Base-by-base conservation (phyloP, 1,284 basidiomycete species). In the Tylopilus orsonianus region DNA sequence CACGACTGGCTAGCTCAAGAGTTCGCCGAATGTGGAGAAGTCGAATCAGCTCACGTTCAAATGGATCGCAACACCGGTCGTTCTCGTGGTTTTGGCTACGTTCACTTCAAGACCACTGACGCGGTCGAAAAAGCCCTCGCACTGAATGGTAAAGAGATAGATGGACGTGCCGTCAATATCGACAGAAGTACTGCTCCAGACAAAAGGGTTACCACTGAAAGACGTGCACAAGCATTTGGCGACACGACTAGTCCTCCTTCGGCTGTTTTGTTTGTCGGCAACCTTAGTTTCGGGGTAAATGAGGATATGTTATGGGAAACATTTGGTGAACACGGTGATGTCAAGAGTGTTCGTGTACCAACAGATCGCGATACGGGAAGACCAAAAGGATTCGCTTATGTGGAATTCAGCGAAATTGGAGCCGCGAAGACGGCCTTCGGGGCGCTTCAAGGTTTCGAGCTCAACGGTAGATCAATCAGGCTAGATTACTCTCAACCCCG, bases 361-460 rank as follows among this genome's bases (percentile, higher is more conserved):
- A 98, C 94, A 45, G 95, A 99, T 70, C 80, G 90, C 53, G 97
- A 99, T 49, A 82, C 89, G 5, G 94, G 93, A 40, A 80, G 80
- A 56, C 86, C 92, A 49, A 99, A 98, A 73, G 97, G 97, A 62
- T 99, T 96, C 71, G 97, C 87, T 39, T 99, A 99, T 73, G 90
- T 98, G 66, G 93, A 97, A 71, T 97, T 95, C 69, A 83, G 84
- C 55, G 83, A 88, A 56, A 67, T 93, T 43, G 89, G 87, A 38
- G 73, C 80, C 55, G 92, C 97, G 12, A 87, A 87, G 71, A 87
- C 86, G 66, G 97, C 96, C 5, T 80, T 85, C 54, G 83, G 82
- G 58, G 79, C 75, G 8, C 75, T 84, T 41, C 78, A 81, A 43
- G 92, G 92, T 42, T 71, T 78, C 53, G 90, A 95, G 54, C 78